Percentiles rank a stretch among this genome's conserved stretches.
These are phyloP conservation scores for Hymenoscyphus infarciens DNA, from an alignment of 2,329 filamentous ascomycete species.

Conservation along the genomic window DNA sequence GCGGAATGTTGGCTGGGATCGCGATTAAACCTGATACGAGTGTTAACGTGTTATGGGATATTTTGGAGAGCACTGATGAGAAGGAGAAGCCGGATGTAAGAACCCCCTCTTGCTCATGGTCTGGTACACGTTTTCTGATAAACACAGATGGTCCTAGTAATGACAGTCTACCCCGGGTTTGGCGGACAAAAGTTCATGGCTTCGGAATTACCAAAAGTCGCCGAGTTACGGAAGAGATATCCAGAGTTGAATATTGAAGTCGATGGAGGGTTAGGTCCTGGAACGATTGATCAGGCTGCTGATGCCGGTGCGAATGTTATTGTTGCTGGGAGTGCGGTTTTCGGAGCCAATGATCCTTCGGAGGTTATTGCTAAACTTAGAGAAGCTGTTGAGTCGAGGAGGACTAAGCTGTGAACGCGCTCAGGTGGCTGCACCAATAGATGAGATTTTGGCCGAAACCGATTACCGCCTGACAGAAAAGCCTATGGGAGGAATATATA, in stretches of 20 bases:
- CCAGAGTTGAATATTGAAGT: constrained; percentile 96
- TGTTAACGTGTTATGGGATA: constrained; percentile 89
- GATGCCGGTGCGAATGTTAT: constrained; percentile 97
- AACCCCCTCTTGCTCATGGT: constrained; percentile 22
- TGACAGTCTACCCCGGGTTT: constrained; percentile 97
- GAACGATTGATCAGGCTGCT: constrained; percentile 89
- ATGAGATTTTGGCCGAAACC: neutral
- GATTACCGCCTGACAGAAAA: neutral
- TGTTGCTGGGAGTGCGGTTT: constrained; percentile 93
- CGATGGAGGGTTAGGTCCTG: constrained; percentile 83
- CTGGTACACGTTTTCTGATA: constrained; percentile 14
- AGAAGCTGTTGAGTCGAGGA: constrained; percentile 68
- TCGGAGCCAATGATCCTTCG: constrained; percentile 82
- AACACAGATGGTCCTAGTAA: constrained; percentile 88
- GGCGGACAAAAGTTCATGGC: constrained; percentile 99
- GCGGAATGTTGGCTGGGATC: constrained; percentile 86
- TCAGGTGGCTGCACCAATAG: neutral
- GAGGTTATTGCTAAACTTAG: constrained; percentile 83
- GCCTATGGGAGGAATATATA: neutral
- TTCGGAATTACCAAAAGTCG: constrained; percentile 89
- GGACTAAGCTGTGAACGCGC: constrained; percentile 22
- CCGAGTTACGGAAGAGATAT: constrained; percentile 77
- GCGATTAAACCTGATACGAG: constrained; percentile 91
- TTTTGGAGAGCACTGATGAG: constrained; percentile 69
- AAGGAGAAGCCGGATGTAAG: constrained; percentile 85